Evolutionary conservation across 2,329 filamentous ascomycete species (phyloP).

Genomic region (Cercospora brassicicola): DNA sequence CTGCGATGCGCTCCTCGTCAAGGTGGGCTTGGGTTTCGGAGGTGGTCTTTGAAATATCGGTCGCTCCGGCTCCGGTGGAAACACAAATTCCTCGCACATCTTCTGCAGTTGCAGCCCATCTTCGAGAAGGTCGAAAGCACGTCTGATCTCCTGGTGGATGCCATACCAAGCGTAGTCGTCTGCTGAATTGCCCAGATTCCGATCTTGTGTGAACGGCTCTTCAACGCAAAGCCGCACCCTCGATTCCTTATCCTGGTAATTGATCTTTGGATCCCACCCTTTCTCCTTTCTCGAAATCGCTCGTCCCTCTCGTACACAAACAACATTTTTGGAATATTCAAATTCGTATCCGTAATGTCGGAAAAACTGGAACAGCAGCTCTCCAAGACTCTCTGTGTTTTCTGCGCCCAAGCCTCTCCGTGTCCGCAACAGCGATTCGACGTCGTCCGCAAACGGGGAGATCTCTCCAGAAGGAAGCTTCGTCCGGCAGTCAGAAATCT

Average conservation of each 20-base stretch:
- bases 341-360: conserved; percentile 91
- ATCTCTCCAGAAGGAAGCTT: conserved; percentile 63
- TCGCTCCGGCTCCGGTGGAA: conserved; percentile 73
- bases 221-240: conserved; percentile 85
- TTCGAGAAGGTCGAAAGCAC: conserved; percentile 80
- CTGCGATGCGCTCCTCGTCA: conserved; percentile 51
- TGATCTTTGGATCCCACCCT: conserved; percentile 69
- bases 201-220: conserved; percentile 86
- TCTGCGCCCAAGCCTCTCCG: conserved; percentile 71
- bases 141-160: conserved; percentile 82
- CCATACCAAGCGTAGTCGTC: conserved; percentile 93
- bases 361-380: conserved; percentile 94
- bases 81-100: conserved; percentile 85
- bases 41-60: conserved; percentile 56
- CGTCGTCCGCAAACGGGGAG: conserved; percentile 82
- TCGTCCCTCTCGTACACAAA: conserved; percentile 81
- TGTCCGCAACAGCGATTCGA: conserved; percentile 53
- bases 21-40: conserved; percentile 57
- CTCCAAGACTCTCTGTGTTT: conserved; percentile 79
- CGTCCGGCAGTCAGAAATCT: conserved; percentile 63
- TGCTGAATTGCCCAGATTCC: conserved; percentile 93
- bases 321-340: conserved; percentile 78
- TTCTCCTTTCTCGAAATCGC: conserved; percentile 80
- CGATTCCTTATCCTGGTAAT: conserved; percentile 48
- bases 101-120: conserved; percentile 72